phyloP scores from a whole-genome alignment of 345 rosid species.

The Combretum micranthum region DNA sequence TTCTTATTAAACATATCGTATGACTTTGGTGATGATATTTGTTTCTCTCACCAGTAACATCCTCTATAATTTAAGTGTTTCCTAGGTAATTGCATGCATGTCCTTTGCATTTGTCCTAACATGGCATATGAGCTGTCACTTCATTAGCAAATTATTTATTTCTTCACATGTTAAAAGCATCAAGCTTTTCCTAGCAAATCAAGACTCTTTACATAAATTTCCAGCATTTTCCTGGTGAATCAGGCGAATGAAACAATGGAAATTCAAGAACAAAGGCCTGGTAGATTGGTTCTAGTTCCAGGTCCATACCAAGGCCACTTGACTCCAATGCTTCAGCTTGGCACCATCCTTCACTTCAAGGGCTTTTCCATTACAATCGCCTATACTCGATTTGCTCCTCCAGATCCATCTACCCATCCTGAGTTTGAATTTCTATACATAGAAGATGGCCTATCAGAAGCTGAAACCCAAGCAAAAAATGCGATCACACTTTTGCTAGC shows the following conservation, averaged over 20 bases:
- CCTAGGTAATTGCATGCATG: too few species aligned
- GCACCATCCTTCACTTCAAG: conserved; percentile 36
- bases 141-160: too few species aligned
- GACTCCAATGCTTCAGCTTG: conserved; percentile 11
- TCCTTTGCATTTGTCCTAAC: too few species aligned
- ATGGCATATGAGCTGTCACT: too few species aligned
- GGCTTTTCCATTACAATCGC: conserved; percentile 56
- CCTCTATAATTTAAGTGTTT: too few species aligned
- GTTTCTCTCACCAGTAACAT: too few species aligned
- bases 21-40: too few species aligned
- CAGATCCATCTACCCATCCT: conserved; percentile 4
- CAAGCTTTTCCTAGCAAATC: too few species aligned
- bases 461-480: conserved; percentile 11
- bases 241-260: conserved; percentile 4
- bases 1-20: too few species aligned
- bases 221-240: too few species aligned
- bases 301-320: conserved; percentile 63
- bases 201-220: too few species aligned
- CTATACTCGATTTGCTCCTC: conserved; percentile 32
- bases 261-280: neutral
- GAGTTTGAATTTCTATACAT: conserved; percentile 26
- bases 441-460: conserved; percentile 24
- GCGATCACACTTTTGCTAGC: conserved; percentile 8
- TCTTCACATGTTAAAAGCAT: too few species aligned
- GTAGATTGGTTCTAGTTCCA: conserved; percentile 41